These are phyloP conservation scores for Salix exigua DNA, from an alignment of 345 rosid genomes.

Conservation along the genomic window DNA sequence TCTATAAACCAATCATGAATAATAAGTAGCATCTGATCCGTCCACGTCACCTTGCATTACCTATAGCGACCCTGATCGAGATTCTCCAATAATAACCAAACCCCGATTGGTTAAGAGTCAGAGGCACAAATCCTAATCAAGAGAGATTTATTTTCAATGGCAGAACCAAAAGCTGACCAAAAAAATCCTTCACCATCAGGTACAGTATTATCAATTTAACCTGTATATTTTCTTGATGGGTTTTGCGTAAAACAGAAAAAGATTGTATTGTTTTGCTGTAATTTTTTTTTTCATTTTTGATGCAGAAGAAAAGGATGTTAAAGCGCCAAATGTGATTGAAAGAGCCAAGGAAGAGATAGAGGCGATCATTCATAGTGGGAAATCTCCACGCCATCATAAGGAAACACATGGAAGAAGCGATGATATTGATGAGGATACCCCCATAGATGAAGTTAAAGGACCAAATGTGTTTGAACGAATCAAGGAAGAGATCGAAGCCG, in stretches of 20 bases:
- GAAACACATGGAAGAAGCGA: slow-evolving; percentile 52
- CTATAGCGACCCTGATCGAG: neutral
- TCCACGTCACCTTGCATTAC: neutral
- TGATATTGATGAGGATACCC: slow-evolving; percentile 41
- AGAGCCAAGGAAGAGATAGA: slow-evolving; percentile 39
- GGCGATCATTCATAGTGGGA: slow-evolving; percentile 14
- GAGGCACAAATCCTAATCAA: neutral
- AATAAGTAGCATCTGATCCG: neutral
- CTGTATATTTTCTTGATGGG: neutral
- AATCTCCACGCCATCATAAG: slow-evolving; percentile 25
- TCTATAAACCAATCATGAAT: neutral
- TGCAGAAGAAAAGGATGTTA: slow-evolving; percentile 24
- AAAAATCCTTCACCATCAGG: slow-evolving; percentile 3
- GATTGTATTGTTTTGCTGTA: neutral
- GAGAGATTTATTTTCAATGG: slow-evolving; percentile 3
- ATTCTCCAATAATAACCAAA: neutral
- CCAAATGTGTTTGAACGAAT: slow-evolving; percentile 42
- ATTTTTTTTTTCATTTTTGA: neutral
- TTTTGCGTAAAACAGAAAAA: neutral
- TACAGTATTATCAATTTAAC: neutral
- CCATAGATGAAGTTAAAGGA: slow-evolving; percentile 41
- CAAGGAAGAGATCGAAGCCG: slow-evolving; percentile 50
- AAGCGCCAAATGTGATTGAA: slow-evolving; percentile 31
- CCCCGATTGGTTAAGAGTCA: neutral
- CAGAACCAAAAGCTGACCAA: slow-evolving; percentile 10